These are phyloP conservation scores for Strigomonas galati DNA, from an alignment of 208 protist genomes.

Conservation along the genomic window DNA sequence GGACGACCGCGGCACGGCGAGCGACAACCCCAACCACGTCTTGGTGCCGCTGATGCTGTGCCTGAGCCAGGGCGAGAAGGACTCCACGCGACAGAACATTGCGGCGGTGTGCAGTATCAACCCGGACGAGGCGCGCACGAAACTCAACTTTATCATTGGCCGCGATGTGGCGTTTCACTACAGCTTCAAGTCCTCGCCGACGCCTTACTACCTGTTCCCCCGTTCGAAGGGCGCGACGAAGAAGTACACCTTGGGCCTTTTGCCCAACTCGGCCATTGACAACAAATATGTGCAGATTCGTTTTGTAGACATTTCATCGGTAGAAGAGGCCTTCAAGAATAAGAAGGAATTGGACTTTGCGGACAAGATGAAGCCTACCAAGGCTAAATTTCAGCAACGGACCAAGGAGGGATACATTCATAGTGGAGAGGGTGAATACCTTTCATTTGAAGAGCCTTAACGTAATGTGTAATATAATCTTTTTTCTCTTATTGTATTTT, in stretches of 20 bases:
- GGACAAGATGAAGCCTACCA: no score
- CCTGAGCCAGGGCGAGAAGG: constrained; percentile 14
- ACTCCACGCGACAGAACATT: constrained; percentile 2
- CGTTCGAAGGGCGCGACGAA: constrained; percentile 24
- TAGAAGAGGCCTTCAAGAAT: constrained; percentile 32
- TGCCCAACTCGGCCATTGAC: constrained; percentile 21
- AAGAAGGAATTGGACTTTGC: constrained; percentile 14
- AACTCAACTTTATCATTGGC: constrained; percentile 42
- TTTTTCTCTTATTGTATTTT: constrained; percentile 7
- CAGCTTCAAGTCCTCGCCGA: constrained; percentile 25
- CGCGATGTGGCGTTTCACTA: constrained; percentile 43
- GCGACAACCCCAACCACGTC: constrained; percentile 24
- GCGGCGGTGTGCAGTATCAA: constrained; percentile 23
- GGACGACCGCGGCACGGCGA: constrained; percentile 45
- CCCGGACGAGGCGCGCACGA: constrained; percentile 29
- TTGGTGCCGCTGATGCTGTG: constrained; percentile 42
- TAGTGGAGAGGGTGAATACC: not conserved
- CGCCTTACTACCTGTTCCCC: constrained; percentile 59
- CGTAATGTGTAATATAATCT: not conserved
- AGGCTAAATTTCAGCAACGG: no score
- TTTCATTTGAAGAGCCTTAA: not conserved
- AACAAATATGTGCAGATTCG: constrained; percentile 28
- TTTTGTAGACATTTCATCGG: constrained; percentile 21
- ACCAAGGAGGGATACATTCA: not conserved
- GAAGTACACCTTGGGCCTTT: constrained; percentile 41